Conservation (phyloP, 1,139 yeast species). For the Chernovozyma sophiae-reginae region DNA sequence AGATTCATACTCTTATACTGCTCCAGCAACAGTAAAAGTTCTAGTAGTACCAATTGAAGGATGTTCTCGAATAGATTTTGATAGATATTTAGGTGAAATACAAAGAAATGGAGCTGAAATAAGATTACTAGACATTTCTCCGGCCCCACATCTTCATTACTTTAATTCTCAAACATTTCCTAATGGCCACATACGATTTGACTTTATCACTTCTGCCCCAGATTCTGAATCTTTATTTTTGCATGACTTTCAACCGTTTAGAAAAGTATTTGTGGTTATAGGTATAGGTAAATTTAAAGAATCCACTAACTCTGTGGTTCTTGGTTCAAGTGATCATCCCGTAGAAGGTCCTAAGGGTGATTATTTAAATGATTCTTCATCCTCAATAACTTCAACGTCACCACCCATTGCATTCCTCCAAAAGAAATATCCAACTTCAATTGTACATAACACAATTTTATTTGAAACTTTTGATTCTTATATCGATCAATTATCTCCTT, state of each 20-base stretch:
- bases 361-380: neutral
- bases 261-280: constrained; percentile 67
- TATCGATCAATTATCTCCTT: constrained; percentile 12
- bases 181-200: constrained; percentile 63
- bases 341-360: too few relatives aligned
- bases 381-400: neutral
- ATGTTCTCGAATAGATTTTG: constrained; percentile 47
- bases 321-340: too few relatives aligned
- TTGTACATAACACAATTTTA: constrained; percentile 59
- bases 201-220: constrained; percentile 44
- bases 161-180: constrained; percentile 89
- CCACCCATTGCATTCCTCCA: neutral
- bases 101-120: constrained; percentile 53
- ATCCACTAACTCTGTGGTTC: neutral
- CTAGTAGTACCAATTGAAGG: constrained; percentile 68
- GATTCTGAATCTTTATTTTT: constrained; percentile 61
- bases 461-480: constrained; percentile 47
- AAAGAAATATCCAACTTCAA: constrained; percentile 49
- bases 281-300: constrained; percentile 52
- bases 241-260: constrained; percentile 84
- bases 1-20: constrained; percentile 17
- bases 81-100: constrained; percentile 42
- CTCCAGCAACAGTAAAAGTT: constrained; percentile 65
- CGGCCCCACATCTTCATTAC: constrained; percentile 48
- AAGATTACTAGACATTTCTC: constrained; percentile 69